These are phyloP conservation scores for Closterium sp. DNA, from an alignment of 139 green algal genomes.

Conservation along the genomic window DNA sequence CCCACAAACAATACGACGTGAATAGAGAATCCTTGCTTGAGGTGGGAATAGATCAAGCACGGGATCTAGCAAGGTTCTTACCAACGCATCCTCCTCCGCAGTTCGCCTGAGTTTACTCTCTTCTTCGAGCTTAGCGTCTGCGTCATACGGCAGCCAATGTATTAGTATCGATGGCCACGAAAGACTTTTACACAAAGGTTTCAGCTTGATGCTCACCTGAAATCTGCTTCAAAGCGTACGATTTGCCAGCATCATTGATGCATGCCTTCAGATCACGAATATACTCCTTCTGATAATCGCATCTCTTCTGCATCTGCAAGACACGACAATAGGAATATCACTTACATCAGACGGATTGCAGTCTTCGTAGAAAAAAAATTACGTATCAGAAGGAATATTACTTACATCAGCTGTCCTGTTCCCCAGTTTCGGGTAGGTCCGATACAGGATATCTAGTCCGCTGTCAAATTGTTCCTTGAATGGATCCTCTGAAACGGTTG, in stretches of 20 bases:
- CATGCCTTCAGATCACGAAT: background rate
- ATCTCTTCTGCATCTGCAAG: background rate
- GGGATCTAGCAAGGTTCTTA: background rate
- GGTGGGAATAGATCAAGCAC: background rate
- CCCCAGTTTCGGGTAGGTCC: background rate
- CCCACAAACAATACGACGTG: background rate
- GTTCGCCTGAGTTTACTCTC: background rate
- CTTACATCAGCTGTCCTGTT: background rate
- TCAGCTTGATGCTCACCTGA: background rate
- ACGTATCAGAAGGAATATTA: background rate
- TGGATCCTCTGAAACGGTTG: background rate
- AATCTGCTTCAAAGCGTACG: background rate
- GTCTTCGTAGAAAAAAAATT: too few relatives aligned
- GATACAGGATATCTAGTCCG: background rate
- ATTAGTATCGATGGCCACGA: too few relatives aligned
- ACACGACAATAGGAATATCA: background rate
- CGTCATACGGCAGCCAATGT: background rate
- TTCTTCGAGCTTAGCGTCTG: background rate
- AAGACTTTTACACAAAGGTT: too few relatives aligned
- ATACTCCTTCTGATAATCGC: background rate
- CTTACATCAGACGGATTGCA: background rate
- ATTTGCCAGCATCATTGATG: background rate
- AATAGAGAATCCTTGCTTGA: background rate
- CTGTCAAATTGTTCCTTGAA: background rate
- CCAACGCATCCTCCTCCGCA: background rate